Evolutionary conservation across 1,139 yeast genomes (phyloP), one percentile per base, ranked within the genome.

Genomic region (Yamadazyma epiphylla): DNA sequence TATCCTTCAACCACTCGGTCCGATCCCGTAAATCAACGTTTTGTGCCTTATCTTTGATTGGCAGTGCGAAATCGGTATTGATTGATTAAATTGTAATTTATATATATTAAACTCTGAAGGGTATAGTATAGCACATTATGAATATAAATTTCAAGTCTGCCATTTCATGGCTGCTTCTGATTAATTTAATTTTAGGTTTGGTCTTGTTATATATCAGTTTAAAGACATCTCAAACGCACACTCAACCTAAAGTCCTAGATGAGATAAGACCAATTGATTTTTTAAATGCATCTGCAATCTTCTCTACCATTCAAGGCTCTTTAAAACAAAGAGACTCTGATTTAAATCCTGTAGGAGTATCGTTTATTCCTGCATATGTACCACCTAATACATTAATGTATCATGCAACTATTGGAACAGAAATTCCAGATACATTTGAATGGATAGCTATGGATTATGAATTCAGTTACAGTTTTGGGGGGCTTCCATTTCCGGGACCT

Each of bases 371-470:
- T 0, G 81, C 77, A 1, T 64, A 62, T 29, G 58, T 77, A 12
- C 80, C 81, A 0, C 60, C 69, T 22, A 79, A 78, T 4, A 74
- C 80, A 0, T 45, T 70, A 22, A 43, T 77, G 31, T 77, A 70
- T 36, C 81, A 76, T 48, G 55, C 75, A 0, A 62, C 64, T 7
- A 49, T 51, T 3, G 32, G 45, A 7, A 54, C 58, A 2, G 37
- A 44, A 4, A 42, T 73, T 6, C 80, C 80, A 1, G 40, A 45
- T 0, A 48, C 56, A 22, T 62, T 63, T 20, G 81, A 76, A 45
- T 76, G 82, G 81, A 52, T 72, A 6, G 82, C 81, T 2, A 56
- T 75, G 65, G 78, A 74, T 43, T 65, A 60, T 36, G 81, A 76
- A 42, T 74, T 75, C 47, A 70, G 78, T 37, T 72, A 67, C 37